Evolutionary conservation across 2,329 filamentous ascomycete genomes (phyloP), one percentile per base, ranked within the genome.

Genomic region (Ascocoryne sarcoides): DNA sequence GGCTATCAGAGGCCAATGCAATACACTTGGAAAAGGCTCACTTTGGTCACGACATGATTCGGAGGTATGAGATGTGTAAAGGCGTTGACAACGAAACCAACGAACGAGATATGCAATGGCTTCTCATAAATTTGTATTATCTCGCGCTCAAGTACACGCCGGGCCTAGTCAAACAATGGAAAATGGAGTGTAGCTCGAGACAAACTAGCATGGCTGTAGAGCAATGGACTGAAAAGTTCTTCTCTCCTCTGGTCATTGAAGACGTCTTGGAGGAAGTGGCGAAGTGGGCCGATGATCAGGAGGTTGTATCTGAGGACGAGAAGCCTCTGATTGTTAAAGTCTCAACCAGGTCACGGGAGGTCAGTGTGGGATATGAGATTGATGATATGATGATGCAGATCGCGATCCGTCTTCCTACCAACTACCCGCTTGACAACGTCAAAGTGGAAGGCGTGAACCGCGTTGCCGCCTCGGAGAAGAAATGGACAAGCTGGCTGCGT

Each of bases 401-500:
- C 47, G 72, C 79, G n/a, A 82, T 98, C 53, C 75, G 75, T 4
- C 71, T 98, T 0, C 90, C 90, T 0, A 66, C 76, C 2, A 80
- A 79, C 30, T 98, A 93, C 56, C 92, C 92, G 0, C 75, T 98
- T 7, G 79, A 87, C 17, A 73, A 76, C 1, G 85, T 93, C 1
- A 69, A 75, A 7, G 88, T 96, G 1, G 69, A 79, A 3, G 81
- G 87, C 7, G 67, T 89, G 15, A 86, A 83, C 52, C 81, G 90
- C 10, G 87, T 96, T 2, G 87, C 85, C 0, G 86, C 95, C 18
- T 82, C 80, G 44, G 89, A 96, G 57, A 81, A 81, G 61, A 94
- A 92, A 59, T 98, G 92, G 90, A 81, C 87, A 62, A 82, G 74
- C 46, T 95, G 90, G 89, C 71, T 95, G 46, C 73, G 86, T 55